Percentiles rank a stretch among this genome's conserved stretches.
phyloP scores from a whole-genome alignment of 768 basidiomycete species.

The Tulasnella sp. region DNA sequence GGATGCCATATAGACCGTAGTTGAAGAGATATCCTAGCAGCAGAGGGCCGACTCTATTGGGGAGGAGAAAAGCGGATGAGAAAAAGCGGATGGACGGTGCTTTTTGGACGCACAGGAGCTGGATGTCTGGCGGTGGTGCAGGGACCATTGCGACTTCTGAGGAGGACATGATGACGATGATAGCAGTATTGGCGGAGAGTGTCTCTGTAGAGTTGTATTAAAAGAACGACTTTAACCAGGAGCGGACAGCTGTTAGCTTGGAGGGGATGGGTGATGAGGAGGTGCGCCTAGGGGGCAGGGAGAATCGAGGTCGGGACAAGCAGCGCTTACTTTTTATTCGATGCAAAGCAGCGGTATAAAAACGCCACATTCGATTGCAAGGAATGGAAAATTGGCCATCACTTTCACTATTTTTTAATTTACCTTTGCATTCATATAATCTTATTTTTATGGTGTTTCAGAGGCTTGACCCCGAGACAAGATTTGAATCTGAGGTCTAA shows the following conservation, averaged over 20 bases:
- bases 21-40: constrained; percentile 15
- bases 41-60: constrained; percentile 8
- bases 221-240: background rate
- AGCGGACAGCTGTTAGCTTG: background rate
- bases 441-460: background rate
- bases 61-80: background rate
- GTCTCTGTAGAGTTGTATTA: background rate
- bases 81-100: background rate
- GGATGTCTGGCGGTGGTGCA: background rate
- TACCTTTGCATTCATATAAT: background rate
- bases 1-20: constrained; percentile 13
- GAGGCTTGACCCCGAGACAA: background rate
- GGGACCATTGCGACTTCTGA: background rate
- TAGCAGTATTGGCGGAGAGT: background rate
- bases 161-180: background rate
- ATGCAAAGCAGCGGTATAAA: background rate
- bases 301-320: background rate
- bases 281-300: background rate
- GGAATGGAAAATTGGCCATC: background rate
- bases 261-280: background rate
- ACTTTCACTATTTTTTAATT: background rate
- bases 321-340: background rate
- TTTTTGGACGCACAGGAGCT: background rate
- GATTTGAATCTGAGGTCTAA: background rate
- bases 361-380: background rate